Percentiles rank a stretch among this genome's conserved stretches.
phyloP scores from a whole-genome alignment of 495 filamentous ascomycete species.

The Apodospora peruviana region DNA sequence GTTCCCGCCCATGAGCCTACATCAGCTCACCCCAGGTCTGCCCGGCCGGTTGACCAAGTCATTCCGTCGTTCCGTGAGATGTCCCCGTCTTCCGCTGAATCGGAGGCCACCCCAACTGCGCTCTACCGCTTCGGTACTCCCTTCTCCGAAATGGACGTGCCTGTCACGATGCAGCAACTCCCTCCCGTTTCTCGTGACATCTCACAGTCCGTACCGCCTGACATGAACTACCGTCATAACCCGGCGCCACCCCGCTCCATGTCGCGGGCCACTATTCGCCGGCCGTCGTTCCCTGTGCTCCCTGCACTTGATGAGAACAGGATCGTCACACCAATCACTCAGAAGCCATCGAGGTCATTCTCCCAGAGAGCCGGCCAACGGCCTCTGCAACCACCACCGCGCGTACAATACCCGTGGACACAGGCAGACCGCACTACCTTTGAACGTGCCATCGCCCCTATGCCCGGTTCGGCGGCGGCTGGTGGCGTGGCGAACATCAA shows the following conservation, averaged over 20 bases:
- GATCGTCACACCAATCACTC: conserved; percentile 22
- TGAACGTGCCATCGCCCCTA: conserved; percentile 31
- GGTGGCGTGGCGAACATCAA: conserved; percentile 24
- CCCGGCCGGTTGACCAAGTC: conserved; percentile 23
- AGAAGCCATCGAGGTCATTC: conserved; percentile 25
- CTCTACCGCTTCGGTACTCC: conserved; percentile 74
- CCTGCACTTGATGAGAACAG: conserved; percentile 51
- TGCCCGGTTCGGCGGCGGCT: conserved; percentile 15
- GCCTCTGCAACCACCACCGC: conserved; percentile 39
- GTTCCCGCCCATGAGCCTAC: conserved; percentile 7
- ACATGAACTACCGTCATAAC: conserved; percentile 68
- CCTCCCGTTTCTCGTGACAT: conserved; percentile 64
- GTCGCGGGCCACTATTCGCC: conserved; percentile 51
- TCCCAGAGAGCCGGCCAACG: conserved; percentile 25
- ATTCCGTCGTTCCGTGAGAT: conserved; percentile 50
- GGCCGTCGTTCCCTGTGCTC: conserved; percentile 52
- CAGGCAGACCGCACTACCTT: conserved; percentile 31
- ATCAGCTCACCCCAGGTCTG: conserved; percentile 20
- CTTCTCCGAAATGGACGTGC: conserved; percentile 85
- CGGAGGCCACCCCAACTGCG: conserved; percentile 43
- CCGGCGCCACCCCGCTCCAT: conserved; percentile 39
- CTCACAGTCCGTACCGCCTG: conserved; percentile 87
- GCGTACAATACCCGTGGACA: conserved; percentile 44
- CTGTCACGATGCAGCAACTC: conserved; percentile 65
- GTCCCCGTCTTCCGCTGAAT: conserved; percentile 41